Evolutionary conservation across 768 basidiomycete species (phyloP).

Genomic region (Lentinula aciculospora): DNA sequence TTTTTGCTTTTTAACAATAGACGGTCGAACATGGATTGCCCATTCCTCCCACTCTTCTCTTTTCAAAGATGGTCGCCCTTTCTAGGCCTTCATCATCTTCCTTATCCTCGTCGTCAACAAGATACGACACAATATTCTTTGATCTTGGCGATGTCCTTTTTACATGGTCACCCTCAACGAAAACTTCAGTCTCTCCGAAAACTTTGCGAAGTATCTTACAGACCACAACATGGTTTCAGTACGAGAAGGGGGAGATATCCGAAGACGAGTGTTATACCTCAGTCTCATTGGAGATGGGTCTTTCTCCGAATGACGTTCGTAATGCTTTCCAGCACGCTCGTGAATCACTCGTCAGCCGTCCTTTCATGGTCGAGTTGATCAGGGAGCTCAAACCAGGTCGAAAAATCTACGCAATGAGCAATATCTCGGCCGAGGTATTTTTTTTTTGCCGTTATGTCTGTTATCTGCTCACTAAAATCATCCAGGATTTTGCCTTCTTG

Average conservation of each 20-base stretch:
- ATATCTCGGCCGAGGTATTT: slow-evolving; percentile 40
- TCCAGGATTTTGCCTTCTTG: slow-evolving; percentile 37
- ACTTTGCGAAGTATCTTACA: slow-evolving; percentile 35
- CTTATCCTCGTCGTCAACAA: background rate
- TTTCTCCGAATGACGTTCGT: slow-evolving; percentile 33
- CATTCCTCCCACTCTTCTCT: slow-evolving; percentile 1
- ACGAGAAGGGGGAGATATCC: slow-evolving; percentile 41
- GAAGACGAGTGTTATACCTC: slow-evolving; percentile 38
- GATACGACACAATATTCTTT: slow-evolving; percentile 35
- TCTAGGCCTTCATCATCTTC: background rate
- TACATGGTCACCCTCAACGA: slow-evolving; percentile 44
- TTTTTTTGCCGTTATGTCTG: background rate
- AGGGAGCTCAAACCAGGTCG: slow-evolving; percentile 35
- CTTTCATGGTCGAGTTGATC: slow-evolving; percentile 39
- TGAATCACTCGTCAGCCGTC: slow-evolving; percentile 38
- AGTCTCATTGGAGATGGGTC: slow-evolving; percentile 32
- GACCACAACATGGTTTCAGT: slow-evolving; percentile 46
- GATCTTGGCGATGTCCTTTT: slow-evolving; percentile 56
- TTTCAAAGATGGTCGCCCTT: slow-evolving; percentile 3
- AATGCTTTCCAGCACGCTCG: slow-evolving; percentile 42
- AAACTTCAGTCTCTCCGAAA: slow-evolving; percentile 34
- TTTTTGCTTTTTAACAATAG: slow-evolving; percentile 4
- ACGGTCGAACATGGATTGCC: background rate
- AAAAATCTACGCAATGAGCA: slow-evolving; percentile 51
- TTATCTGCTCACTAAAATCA: background rate